phyloP scores from a whole-genome alignment of 108 stramenopile genomes.

The Nitzschia sp. region DNA sequence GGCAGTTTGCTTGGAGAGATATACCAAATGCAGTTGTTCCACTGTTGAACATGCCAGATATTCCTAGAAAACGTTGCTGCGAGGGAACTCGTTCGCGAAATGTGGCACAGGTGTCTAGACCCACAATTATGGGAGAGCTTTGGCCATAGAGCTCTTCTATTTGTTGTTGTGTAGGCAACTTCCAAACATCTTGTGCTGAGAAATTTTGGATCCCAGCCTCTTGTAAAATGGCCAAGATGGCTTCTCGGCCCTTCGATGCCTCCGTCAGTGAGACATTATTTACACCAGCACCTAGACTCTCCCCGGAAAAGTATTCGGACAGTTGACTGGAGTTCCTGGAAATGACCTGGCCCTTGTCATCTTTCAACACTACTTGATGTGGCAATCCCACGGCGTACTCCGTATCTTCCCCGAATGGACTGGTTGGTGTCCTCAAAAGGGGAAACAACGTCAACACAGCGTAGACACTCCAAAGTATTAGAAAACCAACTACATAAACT shows the following conservation, averaged over 20 bases:
- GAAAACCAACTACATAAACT: not conserved
- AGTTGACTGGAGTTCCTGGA: constrained; percentile 7
- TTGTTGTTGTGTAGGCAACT: constrained; percentile 19
- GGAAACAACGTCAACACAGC: no score
- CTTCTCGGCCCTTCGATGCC: constrained; percentile 26
- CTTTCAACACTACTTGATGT: constrained; percentile 3
- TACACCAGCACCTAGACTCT: not conserved
- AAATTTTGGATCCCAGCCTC: constrained; percentile 23
- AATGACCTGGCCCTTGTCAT: not conserved
- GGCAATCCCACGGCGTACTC: not conserved
- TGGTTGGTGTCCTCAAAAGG: not conserved
- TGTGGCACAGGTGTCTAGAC: constrained; percentile 12
- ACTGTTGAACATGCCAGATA: constrained; percentile 73
- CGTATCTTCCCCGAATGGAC: not conserved
- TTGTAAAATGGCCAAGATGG: constrained; percentile 23
- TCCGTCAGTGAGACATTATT: not conserved
- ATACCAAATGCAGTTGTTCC: constrained; percentile 67
- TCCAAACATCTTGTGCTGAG: constrained; percentile 18
- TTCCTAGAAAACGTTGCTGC: constrained; percentile 45
- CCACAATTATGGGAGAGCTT: constrained; percentile 28
- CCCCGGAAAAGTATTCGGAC: constrained; percentile 3
- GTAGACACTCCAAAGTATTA: not conserved
- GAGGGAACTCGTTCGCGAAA: constrained; percentile 20
- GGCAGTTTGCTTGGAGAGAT: constrained; percentile 57
- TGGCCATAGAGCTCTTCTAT: constrained; percentile 32